Conservation (phyloP, 176 grass and related monocot genomes). For the Oryza rufipogon region DNA sequence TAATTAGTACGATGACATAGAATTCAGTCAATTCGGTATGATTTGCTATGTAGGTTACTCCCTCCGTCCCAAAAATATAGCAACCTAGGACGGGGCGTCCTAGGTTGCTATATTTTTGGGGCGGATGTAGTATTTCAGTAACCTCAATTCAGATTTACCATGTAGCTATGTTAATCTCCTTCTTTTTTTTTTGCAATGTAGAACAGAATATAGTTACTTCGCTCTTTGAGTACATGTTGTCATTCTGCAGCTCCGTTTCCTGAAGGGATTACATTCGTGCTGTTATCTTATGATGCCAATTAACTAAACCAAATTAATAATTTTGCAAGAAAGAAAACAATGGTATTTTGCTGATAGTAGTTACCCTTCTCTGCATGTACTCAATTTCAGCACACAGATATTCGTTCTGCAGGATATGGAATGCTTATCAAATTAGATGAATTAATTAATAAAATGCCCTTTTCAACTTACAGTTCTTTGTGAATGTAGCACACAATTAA, state of each 20-base stretch:
- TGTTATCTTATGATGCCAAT: slow-evolving; percentile 3
- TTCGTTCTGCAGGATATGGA: slow-evolving; percentile 59
- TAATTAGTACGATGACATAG: not conserved
- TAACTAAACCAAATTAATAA: slow-evolving; percentile 12
- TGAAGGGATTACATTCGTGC: slow-evolving; percentile 31
- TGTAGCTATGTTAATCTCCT: no score
- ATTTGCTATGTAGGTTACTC: not conserved
- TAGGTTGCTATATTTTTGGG: no score
- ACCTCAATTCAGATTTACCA: no score
- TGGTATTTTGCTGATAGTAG: not conserved
- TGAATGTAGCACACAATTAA: not conserved
- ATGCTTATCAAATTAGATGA: not conserved
- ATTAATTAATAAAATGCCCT: not conserved
- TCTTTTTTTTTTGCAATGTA: not conserved
- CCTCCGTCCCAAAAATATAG: no score
- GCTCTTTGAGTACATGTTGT: slow-evolving; percentile 62
- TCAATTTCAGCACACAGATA: slow-evolving; percentile 57
- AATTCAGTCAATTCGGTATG: not conserved
- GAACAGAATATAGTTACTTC: slow-evolving; percentile 39
- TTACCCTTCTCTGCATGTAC: slow-evolving; percentile 71
- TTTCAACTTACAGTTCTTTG: not conserved
- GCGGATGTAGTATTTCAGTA: no score
- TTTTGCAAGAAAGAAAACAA: not conserved
- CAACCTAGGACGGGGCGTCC: no score
- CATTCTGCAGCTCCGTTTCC: slow-evolving; percentile 70